These are phyloP conservation scores for Breviolum minutum DNA, from an alignment of 73 alveolate genomes.

Conservation along the genomic window DNA sequence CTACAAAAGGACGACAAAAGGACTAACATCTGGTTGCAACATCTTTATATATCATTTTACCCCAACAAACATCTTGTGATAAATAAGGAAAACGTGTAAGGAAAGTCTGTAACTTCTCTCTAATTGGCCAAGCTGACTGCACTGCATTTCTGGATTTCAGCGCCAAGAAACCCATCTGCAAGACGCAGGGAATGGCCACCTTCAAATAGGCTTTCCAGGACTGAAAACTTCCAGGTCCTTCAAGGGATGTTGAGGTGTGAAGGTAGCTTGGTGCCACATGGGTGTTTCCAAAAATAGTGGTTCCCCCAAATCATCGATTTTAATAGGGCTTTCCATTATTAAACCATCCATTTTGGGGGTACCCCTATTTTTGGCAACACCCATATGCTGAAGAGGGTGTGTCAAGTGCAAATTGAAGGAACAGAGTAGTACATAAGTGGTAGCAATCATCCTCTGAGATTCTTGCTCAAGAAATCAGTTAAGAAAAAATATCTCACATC, in stretches of 20 bases:
- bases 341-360: too few species aligned
- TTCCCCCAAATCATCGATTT: too few species aligned
- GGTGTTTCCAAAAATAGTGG: too few species aligned
- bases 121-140: background rate
- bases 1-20: too few species aligned
- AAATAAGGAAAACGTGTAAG: background rate
- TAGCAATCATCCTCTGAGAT: background rate
- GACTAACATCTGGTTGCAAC: too few species aligned
- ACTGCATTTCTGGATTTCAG: too few species aligned
- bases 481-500: background rate
- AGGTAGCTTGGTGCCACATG: background rate
- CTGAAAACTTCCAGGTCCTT: slow-evolving; percentile 41
- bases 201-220: slow-evolving; percentile 61
- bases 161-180: slow-evolving; percentile 69
- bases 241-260: background rate
- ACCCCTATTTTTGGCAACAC: too few species aligned
- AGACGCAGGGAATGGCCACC: slow-evolving; percentile 83
- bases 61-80: background rate
- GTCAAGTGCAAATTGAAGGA: background rate
- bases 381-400: too few species aligned
- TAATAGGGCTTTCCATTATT: too few species aligned
- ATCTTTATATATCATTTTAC: too few species aligned
- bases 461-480: background rate
- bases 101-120: background rate
- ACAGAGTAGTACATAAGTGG: background rate